A percentile compares a stretch with the other conserved stretches of the same genome.
These are phyloP conservation scores for Knufia fluminis DNA, from an alignment of 2,329 filamentous ascomycete species.

Conservation along the genomic window DNA sequence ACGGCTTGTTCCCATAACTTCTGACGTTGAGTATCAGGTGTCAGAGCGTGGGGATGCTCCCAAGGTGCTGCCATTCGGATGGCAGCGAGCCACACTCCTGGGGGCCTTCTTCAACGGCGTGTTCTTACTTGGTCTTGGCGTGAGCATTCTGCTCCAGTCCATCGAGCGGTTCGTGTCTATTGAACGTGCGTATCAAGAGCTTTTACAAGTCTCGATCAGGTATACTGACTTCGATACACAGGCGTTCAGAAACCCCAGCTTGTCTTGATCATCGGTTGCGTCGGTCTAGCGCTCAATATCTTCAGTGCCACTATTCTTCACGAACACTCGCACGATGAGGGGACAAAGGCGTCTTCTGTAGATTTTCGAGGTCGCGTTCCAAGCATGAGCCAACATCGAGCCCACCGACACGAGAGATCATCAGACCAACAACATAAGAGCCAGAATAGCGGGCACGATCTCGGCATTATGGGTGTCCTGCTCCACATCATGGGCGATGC, in stretches of 20 bases:
- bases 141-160: constrained; percentile 65
- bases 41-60: constrained; percentile 50
- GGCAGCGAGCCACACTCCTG: constrained; percentile 63
- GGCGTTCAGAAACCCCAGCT: constrained; percentile 56
- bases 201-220: not conserved
- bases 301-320: constrained; percentile 53
- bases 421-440: not conserved
- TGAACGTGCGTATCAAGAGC: constrained; percentile 34
- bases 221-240: constrained; percentile 25
- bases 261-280: constrained; percentile 59
- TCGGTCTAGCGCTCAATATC: constrained; percentile 59
- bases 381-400: not conserved
- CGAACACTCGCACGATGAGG: constrained; percentile 1
- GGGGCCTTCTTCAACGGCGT: constrained; percentile 75
- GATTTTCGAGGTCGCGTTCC: not conserved
- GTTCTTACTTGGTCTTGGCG: constrained; percentile 60
- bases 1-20: constrained; percentile 1
- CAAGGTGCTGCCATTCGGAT: constrained; percentile 59
- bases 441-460: constrained; percentile 41
- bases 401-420: not conserved
- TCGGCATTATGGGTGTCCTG: constrained; percentile 63
- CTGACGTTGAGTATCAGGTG: constrained; percentile 30
- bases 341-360: constrained; percentile 1
- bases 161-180: constrained; percentile 59
- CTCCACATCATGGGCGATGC: constrained; percentile 60